phyloP scores from a whole-genome alignment of 1,139 yeast species.

The Suzukiozyma palmioleophila region DNA sequence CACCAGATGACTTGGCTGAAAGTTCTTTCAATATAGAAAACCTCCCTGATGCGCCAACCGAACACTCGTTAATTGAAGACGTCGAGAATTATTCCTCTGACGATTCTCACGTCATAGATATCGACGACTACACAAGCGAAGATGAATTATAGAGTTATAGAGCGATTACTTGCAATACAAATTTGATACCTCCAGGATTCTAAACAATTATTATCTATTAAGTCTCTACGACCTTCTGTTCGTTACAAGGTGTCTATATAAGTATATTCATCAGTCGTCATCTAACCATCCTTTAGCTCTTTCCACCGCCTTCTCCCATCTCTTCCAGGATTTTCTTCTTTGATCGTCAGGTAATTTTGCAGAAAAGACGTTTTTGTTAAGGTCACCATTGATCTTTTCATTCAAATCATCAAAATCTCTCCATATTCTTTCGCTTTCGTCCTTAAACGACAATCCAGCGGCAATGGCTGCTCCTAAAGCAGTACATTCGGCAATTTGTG shows the following conservation, averaged over 20 bases:
- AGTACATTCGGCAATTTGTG: constrained; percentile 84
- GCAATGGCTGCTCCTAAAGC: constrained; percentile 97
- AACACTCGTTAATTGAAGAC: constrained; percentile 4
- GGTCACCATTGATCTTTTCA: constrained; percentile 28
- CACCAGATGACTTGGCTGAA: constrained; percentile 14
- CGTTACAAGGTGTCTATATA: neutral
- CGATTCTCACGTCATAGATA: constrained; percentile 8
- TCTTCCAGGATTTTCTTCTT: constrained; percentile 61
- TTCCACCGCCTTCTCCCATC: constrained; percentile 81
- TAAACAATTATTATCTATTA: too few species aligned
- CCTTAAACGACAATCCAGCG: constrained; percentile 71
- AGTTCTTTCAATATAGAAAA: constrained; percentile 27
- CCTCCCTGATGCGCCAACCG: constrained; percentile 6
- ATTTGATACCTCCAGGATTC: too few species aligned
- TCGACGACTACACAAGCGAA: constrained; percentile 10
- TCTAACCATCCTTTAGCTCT: constrained; percentile 76
- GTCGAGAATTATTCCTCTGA: constrained; percentile 5
- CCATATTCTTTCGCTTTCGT: constrained; percentile 68
- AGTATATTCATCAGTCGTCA: constrained; percentile 19
- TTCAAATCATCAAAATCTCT: constrained; percentile 62
- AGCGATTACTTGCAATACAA: too few species aligned
- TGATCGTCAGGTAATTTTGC: constrained; percentile 58
- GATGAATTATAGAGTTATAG: neutral
- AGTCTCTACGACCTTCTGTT: too few species aligned
- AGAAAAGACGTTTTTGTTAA: constrained; percentile 38